Percentiles rank a stretch among this genome's conserved stretches.
Conservation (phyloP, 495 filamentous ascomycete species). For the Collariella sp. region DNA sequence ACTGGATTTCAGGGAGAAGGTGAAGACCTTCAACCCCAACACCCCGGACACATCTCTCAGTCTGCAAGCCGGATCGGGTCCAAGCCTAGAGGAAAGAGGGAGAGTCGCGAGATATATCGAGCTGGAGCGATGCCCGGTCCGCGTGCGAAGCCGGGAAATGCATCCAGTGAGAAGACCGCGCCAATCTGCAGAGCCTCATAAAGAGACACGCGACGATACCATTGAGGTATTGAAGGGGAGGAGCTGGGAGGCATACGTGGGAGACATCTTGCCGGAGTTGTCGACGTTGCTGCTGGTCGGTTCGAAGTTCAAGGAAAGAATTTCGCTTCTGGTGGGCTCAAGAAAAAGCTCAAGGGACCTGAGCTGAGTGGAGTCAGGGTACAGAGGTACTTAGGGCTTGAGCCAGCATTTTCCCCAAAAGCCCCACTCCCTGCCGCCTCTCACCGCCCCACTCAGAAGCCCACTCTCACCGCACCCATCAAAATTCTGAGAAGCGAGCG, state of each 20-base stretch:
- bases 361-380: slow-evolving; percentile 15
- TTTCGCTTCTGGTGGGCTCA: slow-evolving; percentile 12
- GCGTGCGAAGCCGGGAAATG: slow-evolving; percentile 28
- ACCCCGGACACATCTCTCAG: slow-evolving; percentile 53
- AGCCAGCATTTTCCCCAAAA: neutral
- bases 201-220: slow-evolving; percentile 46
- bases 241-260: slow-evolving; percentile 54
- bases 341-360: slow-evolving; percentile 15
- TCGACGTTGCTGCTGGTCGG: slow-evolving; percentile 17
- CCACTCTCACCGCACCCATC: slow-evolving; percentile 24
- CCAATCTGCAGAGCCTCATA: slow-evolving; percentile 51
- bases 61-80: slow-evolving; percentile 32
- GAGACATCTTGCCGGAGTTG: slow-evolving; percentile 44
- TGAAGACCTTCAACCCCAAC: slow-evolving; percentile 66
- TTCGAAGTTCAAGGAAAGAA: slow-evolving; percentile 11
- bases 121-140: slow-evolving; percentile 50
- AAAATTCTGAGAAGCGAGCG: slow-evolving; percentile 19
- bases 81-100: slow-evolving; percentile 45
- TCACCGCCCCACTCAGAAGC: slow-evolving; percentile 23
- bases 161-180: slow-evolving; percentile 72
- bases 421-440: slow-evolving; percentile 19
- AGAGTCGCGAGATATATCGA: slow-evolving; percentile 64
- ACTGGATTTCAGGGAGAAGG: slow-evolving; percentile 81
- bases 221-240: slow-evolving; percentile 37
- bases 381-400: slow-evolving; percentile 28